Evolutionary conservation across 495 filamentous ascomycete species (phyloP).

Genomic region (Tuber brumale): DNA sequence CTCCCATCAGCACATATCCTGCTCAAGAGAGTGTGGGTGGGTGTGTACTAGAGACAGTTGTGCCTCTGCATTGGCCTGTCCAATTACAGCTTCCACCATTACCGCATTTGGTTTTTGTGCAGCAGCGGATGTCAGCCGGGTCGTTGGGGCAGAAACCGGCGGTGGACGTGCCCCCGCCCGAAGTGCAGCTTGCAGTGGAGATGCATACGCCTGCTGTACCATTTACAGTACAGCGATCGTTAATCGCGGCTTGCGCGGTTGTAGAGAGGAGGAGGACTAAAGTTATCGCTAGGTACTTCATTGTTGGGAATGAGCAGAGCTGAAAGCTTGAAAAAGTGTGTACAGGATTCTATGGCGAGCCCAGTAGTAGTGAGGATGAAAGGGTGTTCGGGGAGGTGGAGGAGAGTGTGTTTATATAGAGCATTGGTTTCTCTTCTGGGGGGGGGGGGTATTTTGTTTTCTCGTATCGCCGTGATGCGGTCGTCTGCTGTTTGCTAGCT

Average conservation of each 20-base stretch:
- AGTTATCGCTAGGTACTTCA: slow-evolving; percentile 8
- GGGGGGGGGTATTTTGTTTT: background rate
- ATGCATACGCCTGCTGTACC: slow-evolving; percentile 44
- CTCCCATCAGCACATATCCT: background rate
- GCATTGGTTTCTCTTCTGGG: background rate
- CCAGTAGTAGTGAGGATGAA: background rate
- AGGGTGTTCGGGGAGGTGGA: background rate
- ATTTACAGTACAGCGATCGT: slow-evolving; percentile 43
- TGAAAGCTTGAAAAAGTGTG: background rate
- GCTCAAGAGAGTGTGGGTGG: background rate
- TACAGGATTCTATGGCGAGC: background rate
- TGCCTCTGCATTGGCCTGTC: slow-evolving; percentile 43
- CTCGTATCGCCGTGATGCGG: background rate
- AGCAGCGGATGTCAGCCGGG: slow-evolving; percentile 45
- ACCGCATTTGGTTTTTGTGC: slow-evolving; percentile 44
- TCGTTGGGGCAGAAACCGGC: slow-evolving; percentile 43
- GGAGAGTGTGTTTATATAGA: background rate
- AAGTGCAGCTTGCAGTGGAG: slow-evolving; percentile 38
- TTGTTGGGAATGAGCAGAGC: background rate
- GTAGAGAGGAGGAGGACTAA: slow-evolving; percentile 33
- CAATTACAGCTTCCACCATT: slow-evolving; percentile 44
- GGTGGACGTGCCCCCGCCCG: slow-evolving; percentile 41
- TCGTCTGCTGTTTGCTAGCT: background rate
- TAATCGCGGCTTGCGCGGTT: slow-evolving; percentile 40
- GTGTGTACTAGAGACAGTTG: slow-evolving; percentile 12